A percentile compares a stretch with the other conserved stretches of the same genome.
Evolutionary conservation across 768 basidiomycete species (phyloP).

Genomic region (Tricholoma sp.): DNA sequence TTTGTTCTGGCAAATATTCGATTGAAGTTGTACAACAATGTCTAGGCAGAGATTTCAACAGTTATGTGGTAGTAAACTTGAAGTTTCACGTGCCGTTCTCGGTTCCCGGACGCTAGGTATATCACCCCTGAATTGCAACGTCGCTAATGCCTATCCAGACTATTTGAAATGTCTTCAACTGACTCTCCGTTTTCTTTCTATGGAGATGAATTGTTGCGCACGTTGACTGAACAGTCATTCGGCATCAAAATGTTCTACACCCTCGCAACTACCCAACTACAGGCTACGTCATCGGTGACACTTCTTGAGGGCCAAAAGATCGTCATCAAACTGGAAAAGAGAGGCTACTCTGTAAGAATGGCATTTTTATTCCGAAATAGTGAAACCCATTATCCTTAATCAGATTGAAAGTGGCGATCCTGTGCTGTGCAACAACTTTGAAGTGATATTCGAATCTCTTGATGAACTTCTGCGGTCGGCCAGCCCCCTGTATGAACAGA

Average conservation of each 20-base stretch:
- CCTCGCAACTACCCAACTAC: constrained; percentile 31
- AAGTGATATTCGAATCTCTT: constrained; percentile 46
- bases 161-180: constrained; percentile 10
- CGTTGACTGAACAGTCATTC: constrained; percentile 55
- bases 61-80: too few species aligned
- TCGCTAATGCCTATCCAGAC: background rate
- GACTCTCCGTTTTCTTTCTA: constrained; percentile 29
- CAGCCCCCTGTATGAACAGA: constrained; percentile 50
- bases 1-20: background rate
- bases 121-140: too few species aligned
- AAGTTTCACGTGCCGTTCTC: background rate
- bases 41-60: background rate
- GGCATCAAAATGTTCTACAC: constrained; percentile 47
- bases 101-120: too few species aligned
- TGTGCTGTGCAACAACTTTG: constrained; percentile 2
- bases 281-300: constrained; percentile 49
- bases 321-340: constrained; percentile 40
- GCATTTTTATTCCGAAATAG: background rate
- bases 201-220: constrained; percentile 45
- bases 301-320: constrained; percentile 51
- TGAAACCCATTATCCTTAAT: background rate
- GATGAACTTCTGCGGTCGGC: constrained; percentile 50
- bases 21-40: background rate
- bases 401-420: constrained; percentile 8
- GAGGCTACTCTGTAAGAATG: constrained; percentile 51